These are phyloP conservation scores for Tulasnella sp. DNA, from an alignment of 768 basidiomycete genomes.

Conservation along the genomic window DNA sequence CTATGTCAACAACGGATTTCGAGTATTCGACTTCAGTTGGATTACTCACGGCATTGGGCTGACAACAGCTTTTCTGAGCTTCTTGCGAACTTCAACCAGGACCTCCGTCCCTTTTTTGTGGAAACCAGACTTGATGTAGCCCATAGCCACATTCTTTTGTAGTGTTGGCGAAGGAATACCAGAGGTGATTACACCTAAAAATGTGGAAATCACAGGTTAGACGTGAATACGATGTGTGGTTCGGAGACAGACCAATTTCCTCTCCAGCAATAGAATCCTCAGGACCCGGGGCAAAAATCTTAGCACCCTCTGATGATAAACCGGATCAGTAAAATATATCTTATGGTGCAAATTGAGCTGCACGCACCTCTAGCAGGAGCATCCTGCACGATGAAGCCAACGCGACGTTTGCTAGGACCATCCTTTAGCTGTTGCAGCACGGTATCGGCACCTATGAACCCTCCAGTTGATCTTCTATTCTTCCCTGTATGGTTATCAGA, in stretches of 20 bases:
- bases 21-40: not conserved
- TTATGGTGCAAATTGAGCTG: not conserved
- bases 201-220: not conserved
- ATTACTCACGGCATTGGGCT: slow-evolving; percentile 75
- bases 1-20: not conserved
- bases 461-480: slow-evolving; percentile 47
- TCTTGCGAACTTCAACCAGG: slow-evolving; percentile 72
- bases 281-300: slow-evolving; percentile 48
- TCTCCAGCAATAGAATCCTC: slow-evolving; percentile 33
- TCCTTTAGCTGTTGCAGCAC: slow-evolving; percentile 68
- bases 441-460: slow-evolving; percentile 66
- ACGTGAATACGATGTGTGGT: not conserved
- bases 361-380: slow-evolving; percentile 71
- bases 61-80: slow-evolving; percentile 58
- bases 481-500: slow-evolving; percentile 42
- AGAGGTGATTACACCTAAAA: slow-evolving; percentile 64
- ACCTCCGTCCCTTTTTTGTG: slow-evolving; percentile 88
- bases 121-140: slow-evolving; percentile 63
- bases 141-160: slow-evolving; percentile 92
- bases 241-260: slow-evolving; percentile 39
- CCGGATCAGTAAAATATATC: not conserved
- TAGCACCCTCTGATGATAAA: slow-evolving; percentile 52
- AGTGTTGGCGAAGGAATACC: slow-evolving; percentile 91
- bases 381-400: slow-evolving; percentile 71
- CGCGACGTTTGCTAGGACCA: slow-evolving; percentile 61